phyloP scores from a whole-genome alignment of 176 grass and related monocot species.

The Ampelocalamus luodianensis region DNA sequence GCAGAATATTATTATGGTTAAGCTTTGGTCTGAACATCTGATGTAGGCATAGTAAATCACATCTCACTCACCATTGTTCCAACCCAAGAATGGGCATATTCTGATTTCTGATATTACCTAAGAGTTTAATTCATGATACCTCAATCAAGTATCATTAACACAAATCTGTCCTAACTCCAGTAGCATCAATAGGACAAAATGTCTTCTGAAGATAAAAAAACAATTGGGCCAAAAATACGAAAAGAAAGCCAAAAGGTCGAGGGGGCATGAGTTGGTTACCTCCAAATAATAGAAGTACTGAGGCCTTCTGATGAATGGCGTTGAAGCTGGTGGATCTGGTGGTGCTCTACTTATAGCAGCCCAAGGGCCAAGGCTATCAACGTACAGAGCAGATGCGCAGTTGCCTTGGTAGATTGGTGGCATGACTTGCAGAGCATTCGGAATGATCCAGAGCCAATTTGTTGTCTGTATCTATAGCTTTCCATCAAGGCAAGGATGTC shows the following conservation, averaged over 20 bases:
- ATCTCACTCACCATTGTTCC: constrained; percentile 23
- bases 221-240: background rate
- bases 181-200: constrained; percentile 11
- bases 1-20: background rate
- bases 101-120: constrained; percentile 44
- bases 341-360: constrained; percentile 42
- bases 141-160: constrained; percentile 7
- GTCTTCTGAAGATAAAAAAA: background rate
- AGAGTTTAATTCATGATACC: background rate
- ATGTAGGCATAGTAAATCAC: background rate
- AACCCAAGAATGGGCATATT: constrained; percentile 19
- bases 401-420: constrained; percentile 28
- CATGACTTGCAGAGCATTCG: constrained; percentile 22
- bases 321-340: constrained; percentile 1
- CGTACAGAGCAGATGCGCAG: constrained; percentile 12
- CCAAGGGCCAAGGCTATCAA: constrained; percentile 28
- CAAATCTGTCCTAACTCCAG: background rate
- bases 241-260: background rate
- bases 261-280: constrained; percentile 26
- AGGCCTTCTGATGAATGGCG: constrained; percentile 40
- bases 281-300: constrained; percentile 21
- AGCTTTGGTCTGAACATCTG: constrained; percentile 8
- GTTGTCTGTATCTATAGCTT: background rate
- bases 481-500: constrained; percentile 23
- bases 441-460: constrained; percentile 29